A percentile compares a stretch with the other conserved stretches of the same genome.
These are phyloP conservation scores for Coniochaeta prunicola DNA, from an alignment of 2,329 filamentous ascomycete species.

Conservation along the genomic window DNA sequence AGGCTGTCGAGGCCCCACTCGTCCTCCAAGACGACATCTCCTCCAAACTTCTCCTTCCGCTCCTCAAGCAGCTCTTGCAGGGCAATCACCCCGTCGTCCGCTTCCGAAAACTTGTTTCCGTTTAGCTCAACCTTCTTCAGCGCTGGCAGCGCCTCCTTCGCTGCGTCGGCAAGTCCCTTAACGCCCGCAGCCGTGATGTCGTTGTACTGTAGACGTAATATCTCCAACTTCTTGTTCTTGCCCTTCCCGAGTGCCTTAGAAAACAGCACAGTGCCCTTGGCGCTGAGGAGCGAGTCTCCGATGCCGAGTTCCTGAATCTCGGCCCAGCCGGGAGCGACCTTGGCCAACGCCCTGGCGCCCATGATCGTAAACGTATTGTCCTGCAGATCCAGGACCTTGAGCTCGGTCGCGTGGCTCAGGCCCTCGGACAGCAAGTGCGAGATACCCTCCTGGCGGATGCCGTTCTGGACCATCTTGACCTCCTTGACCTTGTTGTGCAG, in stretches of 20 bases:
- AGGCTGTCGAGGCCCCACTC: constrained; percentile 81
- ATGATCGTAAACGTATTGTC: constrained; percentile 92
- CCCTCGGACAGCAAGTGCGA: constrained; percentile 72
- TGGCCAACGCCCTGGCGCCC: constrained; percentile 72
- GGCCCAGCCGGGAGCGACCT: constrained; percentile 67
- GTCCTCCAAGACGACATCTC: constrained; percentile 63
- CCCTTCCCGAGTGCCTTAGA: constrained; percentile 67
- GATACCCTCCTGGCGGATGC: constrained; percentile 91
- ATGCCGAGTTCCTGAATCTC: constrained; percentile 77
- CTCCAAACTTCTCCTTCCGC: constrained; percentile 67
- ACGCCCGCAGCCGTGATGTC: constrained; percentile 78
- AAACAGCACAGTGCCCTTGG: constrained; percentile 68
- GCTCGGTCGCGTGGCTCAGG: constrained; percentile 58
- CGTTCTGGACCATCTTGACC: constrained; percentile 98
- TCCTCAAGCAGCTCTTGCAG: constrained; percentile 67
- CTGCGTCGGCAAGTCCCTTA: constrained; percentile 62
- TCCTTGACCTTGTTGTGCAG: constrained; percentile 75
- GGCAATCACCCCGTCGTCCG: constrained; percentile 63
- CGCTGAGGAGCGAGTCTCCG: constrained; percentile 77
- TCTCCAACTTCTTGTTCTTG: constrained; percentile 71
- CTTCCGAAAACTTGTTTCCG: constrained; percentile 89
- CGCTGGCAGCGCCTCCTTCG: constrained; percentile 60
- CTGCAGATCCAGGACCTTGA: constrained; percentile 82
- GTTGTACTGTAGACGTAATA: constrained; percentile 84
- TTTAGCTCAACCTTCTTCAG: constrained; percentile 88